Evolutionary conservation across 129 eudicot species (phyloP).

Genomic region (Pseudognaphalium luteoalbum): DNA sequence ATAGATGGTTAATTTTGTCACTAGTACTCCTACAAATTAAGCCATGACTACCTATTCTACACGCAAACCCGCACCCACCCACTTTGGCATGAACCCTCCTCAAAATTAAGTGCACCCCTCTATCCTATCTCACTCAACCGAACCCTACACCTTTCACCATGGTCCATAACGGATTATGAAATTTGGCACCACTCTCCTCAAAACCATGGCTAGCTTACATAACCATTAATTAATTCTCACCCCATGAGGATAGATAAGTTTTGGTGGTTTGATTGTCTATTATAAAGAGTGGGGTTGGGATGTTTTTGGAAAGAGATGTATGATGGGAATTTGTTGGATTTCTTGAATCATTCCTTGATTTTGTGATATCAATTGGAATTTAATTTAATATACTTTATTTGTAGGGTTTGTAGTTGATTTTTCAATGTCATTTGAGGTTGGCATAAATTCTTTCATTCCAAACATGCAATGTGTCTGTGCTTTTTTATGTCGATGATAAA

Average conservation of each 20-base stretch:
- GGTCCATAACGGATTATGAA: conserved; percentile 12
- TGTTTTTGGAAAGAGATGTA: conserved; percentile 28
- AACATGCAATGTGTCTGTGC: conserved; percentile 35
- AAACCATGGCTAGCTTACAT: conserved; percentile 1
- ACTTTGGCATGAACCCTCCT: neutral
- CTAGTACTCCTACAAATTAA: neutral
- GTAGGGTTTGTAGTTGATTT: conserved; percentile 30
- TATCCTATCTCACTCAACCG: neutral
- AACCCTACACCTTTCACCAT: neutral
- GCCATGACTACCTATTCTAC: neutral
- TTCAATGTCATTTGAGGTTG: conserved; percentile 28
- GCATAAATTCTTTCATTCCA: conserved; percentile 18
- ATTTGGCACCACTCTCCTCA: conserved; percentile 6
- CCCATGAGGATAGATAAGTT: conserved; percentile 21
- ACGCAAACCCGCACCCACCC: conserved; percentile 7
- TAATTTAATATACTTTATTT: conserved; percentile 15
- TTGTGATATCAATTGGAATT: conserved; percentile 26
- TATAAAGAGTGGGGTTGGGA: conserved; percentile 36
- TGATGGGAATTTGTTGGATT: conserved; percentile 37
- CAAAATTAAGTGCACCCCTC: neutral
- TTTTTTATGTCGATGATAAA: conserved; percentile 20
- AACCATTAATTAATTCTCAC: neutral
- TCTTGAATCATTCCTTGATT: conserved; percentile 35
- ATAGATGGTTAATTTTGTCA: too few species aligned
- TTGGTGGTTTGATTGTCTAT: conserved; percentile 22